Evolutionary conservation across 176 grass and related monocot genomes (phyloP).

Genomic region (Panicum miliaceum): DNA sequence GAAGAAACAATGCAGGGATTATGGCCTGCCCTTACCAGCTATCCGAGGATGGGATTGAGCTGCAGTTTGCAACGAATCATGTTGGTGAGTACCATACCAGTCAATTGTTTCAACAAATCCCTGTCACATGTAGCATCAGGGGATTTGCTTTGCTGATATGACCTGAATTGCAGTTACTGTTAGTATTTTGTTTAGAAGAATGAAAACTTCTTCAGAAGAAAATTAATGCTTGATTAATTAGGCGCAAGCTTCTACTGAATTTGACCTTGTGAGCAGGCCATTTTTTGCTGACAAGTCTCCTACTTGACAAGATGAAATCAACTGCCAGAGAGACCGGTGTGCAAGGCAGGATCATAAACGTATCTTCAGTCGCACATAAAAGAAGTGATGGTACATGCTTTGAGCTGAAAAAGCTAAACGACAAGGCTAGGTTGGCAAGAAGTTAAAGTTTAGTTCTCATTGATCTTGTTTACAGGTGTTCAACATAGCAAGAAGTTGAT

Average conservation of each 20-base stretch:
- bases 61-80: constrained; percentile 88
- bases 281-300: constrained; percentile 81
- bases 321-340: constrained; percentile 70
- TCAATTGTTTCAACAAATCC: neutral
- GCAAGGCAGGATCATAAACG: constrained; percentile 79
- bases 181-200: neutral
- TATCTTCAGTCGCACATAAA: constrained; percentile 66
- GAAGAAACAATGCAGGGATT: constrained; percentile 90
- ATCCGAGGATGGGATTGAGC: constrained; percentile 77
- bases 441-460: neutral
- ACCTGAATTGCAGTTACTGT: neutral
- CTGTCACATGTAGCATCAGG: neutral
- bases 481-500: neutral
- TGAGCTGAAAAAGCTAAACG: constrained; percentile 65
- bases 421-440: constrained; percentile 54
- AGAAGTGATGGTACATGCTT: constrained; percentile 60
- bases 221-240: neutral
- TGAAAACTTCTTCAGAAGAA: neutral
- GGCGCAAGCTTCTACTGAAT: neutral
- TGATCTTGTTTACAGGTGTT: neutral
- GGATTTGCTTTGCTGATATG: constrained; percentile 1
- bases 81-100: constrained; percentile 43
- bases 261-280: constrained; percentile 57
- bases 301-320: constrained; percentile 88
- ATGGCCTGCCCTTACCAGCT: constrained; percentile 84